phyloP scores from a whole-genome alignment of 225 moss, liverwort and hornwort genomes.

The Polytrichum formosum region DNA sequence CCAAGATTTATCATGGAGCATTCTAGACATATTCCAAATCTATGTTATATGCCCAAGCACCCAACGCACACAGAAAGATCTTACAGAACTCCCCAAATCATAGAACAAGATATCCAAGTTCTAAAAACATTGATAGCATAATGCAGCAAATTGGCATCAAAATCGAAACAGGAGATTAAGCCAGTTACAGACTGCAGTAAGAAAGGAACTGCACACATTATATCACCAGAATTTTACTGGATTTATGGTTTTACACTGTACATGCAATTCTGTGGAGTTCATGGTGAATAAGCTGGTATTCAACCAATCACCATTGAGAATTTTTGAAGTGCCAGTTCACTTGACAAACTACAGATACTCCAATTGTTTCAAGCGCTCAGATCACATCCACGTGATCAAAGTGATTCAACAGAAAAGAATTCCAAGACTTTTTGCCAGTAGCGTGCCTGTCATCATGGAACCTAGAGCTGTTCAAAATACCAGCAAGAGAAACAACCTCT shows the following conservation, averaged over 20 bases:
- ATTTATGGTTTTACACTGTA: slow-evolving; percentile 23
- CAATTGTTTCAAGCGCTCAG: slow-evolving; percentile 5
- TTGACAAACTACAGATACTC: slow-evolving; percentile 4
- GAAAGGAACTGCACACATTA: neutral
- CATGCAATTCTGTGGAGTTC: slow-evolving; percentile 19
- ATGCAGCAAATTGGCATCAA: too few species aligned
- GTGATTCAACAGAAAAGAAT: slow-evolving; percentile 5
- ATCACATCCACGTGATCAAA: slow-evolving; percentile 8
- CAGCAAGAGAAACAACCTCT: slow-evolving; percentile 10
- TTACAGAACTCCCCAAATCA: too few species aligned
- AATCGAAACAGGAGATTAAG: too few species aligned
- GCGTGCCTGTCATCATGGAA: neutral
- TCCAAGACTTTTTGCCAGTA: too few species aligned
- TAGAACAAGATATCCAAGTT: too few species aligned
- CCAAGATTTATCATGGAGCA: too few species aligned
- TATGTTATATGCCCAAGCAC: too few species aligned
- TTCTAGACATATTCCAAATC: too few species aligned
- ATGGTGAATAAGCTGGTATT: slow-evolving; percentile 1
- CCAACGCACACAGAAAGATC: too few species aligned
- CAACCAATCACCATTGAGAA: neutral
- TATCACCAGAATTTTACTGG: neutral
- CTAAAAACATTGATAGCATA: too few species aligned
- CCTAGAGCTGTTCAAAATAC: slow-evolving; percentile 8
- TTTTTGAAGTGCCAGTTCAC: slow-evolving; percentile 6
- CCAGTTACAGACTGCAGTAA: neutral